Conservation (phyloP, 139 green algal genomes). For the Yamagishiella unicocca region DNA sequence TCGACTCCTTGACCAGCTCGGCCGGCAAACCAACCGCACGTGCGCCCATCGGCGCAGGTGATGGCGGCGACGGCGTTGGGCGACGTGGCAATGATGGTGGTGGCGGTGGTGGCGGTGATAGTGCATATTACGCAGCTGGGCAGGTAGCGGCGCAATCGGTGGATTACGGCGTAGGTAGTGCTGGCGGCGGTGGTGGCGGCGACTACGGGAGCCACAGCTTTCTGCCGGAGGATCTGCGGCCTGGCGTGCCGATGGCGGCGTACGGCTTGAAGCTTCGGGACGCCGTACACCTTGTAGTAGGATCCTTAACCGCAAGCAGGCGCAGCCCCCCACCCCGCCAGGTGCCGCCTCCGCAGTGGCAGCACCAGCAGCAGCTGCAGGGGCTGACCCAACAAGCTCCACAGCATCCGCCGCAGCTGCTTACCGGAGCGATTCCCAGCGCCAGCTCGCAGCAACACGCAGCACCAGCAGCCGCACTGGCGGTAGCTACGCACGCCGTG, state of each 20-base stretch:
- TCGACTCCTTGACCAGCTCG: too few relatives aligned
- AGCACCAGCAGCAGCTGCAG: not conserved
- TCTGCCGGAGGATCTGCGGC: not conserved
- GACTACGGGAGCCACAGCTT: not conserved
- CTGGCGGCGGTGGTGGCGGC: not conserved
- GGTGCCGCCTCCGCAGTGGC: not conserved
- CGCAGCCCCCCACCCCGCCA: not conserved
- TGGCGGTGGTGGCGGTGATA: not conserved
- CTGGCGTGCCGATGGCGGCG: not conserved
- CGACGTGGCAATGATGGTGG: too few relatives aligned
- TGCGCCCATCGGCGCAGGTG: too few relatives aligned
- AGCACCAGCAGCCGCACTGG: too few relatives aligned
- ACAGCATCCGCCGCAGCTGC: not conserved
- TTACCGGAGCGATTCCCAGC: too few relatives aligned
- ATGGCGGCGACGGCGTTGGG: too few relatives aligned
- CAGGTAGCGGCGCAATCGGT: too few relatives aligned
- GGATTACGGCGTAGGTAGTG: too few relatives aligned
- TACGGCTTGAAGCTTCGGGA: slow-evolving; percentile 9
- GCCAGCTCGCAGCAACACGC: too few relatives aligned
- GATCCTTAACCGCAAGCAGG: too few relatives aligned
- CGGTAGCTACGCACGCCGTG: too few relatives aligned
- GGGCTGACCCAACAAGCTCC: not conserved
- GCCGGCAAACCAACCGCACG: too few relatives aligned
- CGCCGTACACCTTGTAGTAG: not conserved
- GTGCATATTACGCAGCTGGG: not conserved